Evolutionary conservation across 805 yeast genomes (phyloP), one percentile per base, ranked within the genome.

Genomic region (Metschnikowia borealis): DNA sequence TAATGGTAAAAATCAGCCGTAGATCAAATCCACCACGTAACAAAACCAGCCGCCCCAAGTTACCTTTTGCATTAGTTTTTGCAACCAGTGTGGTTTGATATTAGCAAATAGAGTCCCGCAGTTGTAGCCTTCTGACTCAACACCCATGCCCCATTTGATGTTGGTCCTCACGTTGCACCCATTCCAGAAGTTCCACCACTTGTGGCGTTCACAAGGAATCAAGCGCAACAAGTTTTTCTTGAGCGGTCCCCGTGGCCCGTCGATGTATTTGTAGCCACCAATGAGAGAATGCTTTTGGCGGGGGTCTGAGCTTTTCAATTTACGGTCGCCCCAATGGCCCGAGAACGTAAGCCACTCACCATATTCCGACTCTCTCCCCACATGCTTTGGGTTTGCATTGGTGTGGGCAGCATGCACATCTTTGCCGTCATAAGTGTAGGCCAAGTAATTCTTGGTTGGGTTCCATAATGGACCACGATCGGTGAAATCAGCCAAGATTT

Each of bases 401-500:
- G 54, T 56, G 20, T 60, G 65, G 1, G 74, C 76, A 1, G 81
- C 76, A n/a, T 67, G 62, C 4, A 83, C 72, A 5, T 58, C 60
- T 0, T 54, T 62, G 1, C 91, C 94, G 59, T 88, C 88, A 65
- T 77, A 86, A 0, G 89, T 84, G 67, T 92, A 92, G 0, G 89
- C 95, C 53, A 89, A 70, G 61, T 79, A 88, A 63, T 94, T 92
- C 62, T 79, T 70, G 0, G 89, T 71, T 0, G 98, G 97, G 64
- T 92, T 95, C 99, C 99, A 92, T 60, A 92, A 72, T 2, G 95
- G 87, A 0, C 99, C 99, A 40, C 96, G 75, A 66, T 92, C 99
- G 0, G 99, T 89, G 68, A 89, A 92, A 70, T 92, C 99, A 47
- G 89, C 82, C 47, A 92, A 71, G 49, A 95, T 91, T 47, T 88